Base-by-base conservation (phyloP, 2,329 filamentous ascomycete species). In the Hypoxylon rubiginosum region DNA sequence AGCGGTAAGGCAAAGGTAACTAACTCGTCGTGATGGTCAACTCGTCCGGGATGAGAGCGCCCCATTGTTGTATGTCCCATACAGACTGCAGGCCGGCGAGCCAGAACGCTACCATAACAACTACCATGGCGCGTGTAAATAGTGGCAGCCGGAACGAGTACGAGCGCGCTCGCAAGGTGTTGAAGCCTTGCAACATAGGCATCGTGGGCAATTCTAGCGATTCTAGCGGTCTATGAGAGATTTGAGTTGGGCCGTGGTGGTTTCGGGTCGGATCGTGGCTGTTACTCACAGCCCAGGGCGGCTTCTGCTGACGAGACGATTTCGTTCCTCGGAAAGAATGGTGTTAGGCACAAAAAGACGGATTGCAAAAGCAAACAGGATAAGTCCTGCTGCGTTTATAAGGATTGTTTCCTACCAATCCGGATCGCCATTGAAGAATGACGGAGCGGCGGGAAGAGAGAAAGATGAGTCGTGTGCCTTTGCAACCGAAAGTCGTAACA, bases 101-200 rank as follows among this genome's bases (percentile, higher is more conserved):
- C 88, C 91, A 97, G 67, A 93, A 85, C 11, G 83, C 81, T 32
- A 91, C 75, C 62, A 97, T 92, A 48, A 90, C 80, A 3, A 89
- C 74, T 19, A 94, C 78, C 13, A 94, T 86, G 17, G 86, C 79
- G 54, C 94, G 89, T 26, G 96, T 97, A 77, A 96, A 94, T 1
- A 98, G 84, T 36, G 96, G 95, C n/a, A 98, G 84, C 52, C 94
- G 90, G 65, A 92, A 84, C 70, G 97, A 75, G 78, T 97, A 97
- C 8, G 92, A 92, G 70, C 93, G 91, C 73, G 94, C 85, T 72
- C 93, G 89, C 66, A 86, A 79, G 32, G 91, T 88, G 80, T 90
- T 94, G 80, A 97, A 90, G 62, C 73, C 85, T 71, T 76, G 84
- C 76, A 78, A 68, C 36, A 71, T 75, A 46, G 75, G 74, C 72